A percentile compares a stretch with the other conserved stretches of the same genome.
Evolutionary conservation across 2,329 filamentous ascomycete species (phyloP).

Genomic region (Fusarium sp.): DNA sequence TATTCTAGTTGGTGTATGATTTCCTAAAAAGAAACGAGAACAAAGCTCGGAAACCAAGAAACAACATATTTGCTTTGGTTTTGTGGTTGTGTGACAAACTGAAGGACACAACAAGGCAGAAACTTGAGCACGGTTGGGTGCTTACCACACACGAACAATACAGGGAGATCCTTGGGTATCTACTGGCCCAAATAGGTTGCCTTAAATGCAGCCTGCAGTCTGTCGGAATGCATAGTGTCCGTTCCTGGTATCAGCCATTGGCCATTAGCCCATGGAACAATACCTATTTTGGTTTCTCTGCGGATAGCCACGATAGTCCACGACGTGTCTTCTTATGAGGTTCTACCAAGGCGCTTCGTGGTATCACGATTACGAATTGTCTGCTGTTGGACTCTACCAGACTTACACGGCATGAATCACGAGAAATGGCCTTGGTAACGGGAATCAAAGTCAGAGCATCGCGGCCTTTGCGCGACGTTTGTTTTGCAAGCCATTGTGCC

Average conservation of each 20-base stretch:
- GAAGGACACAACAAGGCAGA: background rate
- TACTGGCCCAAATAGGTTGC: conserved; percentile 6
- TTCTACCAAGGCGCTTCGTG: conserved; percentile 1
- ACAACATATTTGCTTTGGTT: background rate
- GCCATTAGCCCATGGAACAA: background rate
- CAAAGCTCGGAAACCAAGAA: background rate
- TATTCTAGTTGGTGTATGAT: background rate
- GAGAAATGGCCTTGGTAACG: background rate
- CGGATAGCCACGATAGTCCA: background rate
- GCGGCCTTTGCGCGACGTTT: background rate
- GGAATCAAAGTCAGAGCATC: background rate
- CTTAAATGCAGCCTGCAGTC: conserved; percentile 4
- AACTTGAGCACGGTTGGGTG: background rate
- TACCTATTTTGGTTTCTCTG: background rate
- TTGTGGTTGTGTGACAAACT: conserved; percentile 7
- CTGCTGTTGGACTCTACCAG: background rate
- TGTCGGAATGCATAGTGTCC: conserved; percentile 9
- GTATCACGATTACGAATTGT: conserved; percentile 19
- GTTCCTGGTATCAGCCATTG: conserved; percentile 3
- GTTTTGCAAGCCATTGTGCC: background rate
- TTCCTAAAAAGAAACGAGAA: background rate
- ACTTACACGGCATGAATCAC: conserved; percentile 15
- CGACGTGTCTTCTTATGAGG: conserved; percentile 18
- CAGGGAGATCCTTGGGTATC: conserved; percentile 3
- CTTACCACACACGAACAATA: conserved; percentile 1